These are phyloP conservation scores for Calonectria leucothoes DNA, from an alignment of 2,329 filamentous ascomycete genomes.

Conservation along the genomic window DNA sequence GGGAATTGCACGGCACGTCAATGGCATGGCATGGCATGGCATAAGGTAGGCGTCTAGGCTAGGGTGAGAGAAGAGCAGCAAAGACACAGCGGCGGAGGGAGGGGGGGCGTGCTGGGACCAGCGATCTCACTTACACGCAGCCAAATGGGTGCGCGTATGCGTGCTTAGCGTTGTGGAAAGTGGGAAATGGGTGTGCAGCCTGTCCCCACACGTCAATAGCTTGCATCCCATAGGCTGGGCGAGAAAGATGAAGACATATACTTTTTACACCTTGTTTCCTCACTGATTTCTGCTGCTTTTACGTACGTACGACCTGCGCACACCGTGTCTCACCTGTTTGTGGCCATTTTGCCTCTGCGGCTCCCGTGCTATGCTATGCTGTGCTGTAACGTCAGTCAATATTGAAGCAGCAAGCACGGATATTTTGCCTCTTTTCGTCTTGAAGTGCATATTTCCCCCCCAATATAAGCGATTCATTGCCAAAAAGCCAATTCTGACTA, in stretches of 20 bases:
- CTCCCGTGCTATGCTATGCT: background rate
- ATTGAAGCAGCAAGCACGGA: background rate
- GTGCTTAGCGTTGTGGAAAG: background rate
- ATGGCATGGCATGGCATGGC: slow-evolving; percentile 5
- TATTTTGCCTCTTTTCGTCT: background rate
- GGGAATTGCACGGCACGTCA: background rate
- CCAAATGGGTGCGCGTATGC: slow-evolving; percentile 4
- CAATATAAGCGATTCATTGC: too few relatives aligned
- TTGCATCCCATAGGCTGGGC: slow-evolving; percentile 26
- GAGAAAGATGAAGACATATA: slow-evolving; percentile 34
- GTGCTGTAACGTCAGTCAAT: slow-evolving; percentile 8
- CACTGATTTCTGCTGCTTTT: background rate
- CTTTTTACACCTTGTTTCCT: slow-evolving; percentile 37
- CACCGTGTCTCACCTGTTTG: background rate
- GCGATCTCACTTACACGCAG: slow-evolving; percentile 25
- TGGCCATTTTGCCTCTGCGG: background rate
- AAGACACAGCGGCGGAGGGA: background rate
- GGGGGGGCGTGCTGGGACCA: slow-evolving; percentile 5
- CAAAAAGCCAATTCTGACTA: background rate
- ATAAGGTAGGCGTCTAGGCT: background rate
- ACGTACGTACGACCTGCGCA: background rate
- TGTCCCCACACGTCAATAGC: slow-evolving; percentile 2
- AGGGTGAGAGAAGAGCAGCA: background rate
- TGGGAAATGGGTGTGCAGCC: slow-evolving; percentile 10
- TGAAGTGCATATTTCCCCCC: background rate